Evolutionary conservation across 192 early-diverging fungal genomes (phyloP), one percentile per base, ranked within the genome.

Genomic region (Haplosporangium gracile): DNA sequence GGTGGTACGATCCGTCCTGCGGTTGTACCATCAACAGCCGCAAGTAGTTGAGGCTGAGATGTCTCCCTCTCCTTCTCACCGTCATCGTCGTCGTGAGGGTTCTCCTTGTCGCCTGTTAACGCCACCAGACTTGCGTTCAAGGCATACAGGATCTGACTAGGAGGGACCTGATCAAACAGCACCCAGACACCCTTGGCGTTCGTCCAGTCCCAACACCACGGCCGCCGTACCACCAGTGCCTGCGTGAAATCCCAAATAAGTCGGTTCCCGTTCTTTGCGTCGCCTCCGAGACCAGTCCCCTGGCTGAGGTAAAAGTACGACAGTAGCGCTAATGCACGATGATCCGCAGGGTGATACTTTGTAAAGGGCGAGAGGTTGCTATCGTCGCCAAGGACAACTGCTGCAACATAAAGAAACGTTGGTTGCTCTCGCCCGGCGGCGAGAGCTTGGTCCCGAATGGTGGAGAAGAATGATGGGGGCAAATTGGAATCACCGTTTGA

Each of bases 111-210:
- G 5, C 89, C 92, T 11, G 97, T 91, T 6, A 99, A 88, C 1
- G 92, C 97, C 0, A 99, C 97, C 7, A 99, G 51, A 39, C 91
- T 91, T 3, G 96, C 97, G 87, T 98, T 99, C 32, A 98, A 89
- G 1, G 95, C 95, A 77, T 95, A 92, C 38, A 97, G 86, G 4
- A 95, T 75, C 83, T 99, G 97, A 77, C 94, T 95, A 3, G 90
- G 88, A 11, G 96, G 94, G 5, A 99, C 91, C 36, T 97, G 95
- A 72, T 93, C 93, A 72, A 92, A 94, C 38, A 94, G 83, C 16
- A 96, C 75, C 92, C 95, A 95, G 18, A 97, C 43, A 0, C 92
- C 90, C 53, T 95, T 86, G 2, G 80, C 82, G 20, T 89, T 82
- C 0, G 82, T 79, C 94, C 94, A 95, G 49, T 93, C 91, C 60